phyloP scores from a whole-genome alignment of 805 yeast species.

The Pichia eremophila region DNA sequence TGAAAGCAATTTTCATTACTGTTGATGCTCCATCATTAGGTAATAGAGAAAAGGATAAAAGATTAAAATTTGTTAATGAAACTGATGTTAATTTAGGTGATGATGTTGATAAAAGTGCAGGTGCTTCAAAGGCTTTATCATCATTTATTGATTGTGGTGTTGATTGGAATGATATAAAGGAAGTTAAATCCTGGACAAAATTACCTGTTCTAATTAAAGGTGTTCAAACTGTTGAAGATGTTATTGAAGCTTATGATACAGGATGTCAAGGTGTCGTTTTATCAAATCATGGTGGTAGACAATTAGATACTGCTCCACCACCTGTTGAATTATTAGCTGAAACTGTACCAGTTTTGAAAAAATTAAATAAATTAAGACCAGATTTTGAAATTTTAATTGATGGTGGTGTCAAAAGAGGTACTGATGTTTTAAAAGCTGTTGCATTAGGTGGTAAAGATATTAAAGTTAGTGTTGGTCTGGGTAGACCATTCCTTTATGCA shows the following conservation, averaged over 20 bases:
- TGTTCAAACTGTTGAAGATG: slow-evolving; percentile 77
- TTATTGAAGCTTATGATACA: slow-evolving; percentile 56
- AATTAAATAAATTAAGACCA: slow-evolving; percentile 36
- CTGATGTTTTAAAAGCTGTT: slow-evolving; percentile 56
- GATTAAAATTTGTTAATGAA: slow-evolving; percentile 28
- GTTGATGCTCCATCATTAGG: slow-evolving; percentile 93
- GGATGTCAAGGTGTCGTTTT: slow-evolving; percentile 74
- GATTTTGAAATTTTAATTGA: slow-evolving; percentile 53
- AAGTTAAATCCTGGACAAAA: slow-evolving; percentile 45
- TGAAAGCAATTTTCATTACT: slow-evolving; percentile 77
- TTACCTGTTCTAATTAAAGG: slow-evolving; percentile 73
- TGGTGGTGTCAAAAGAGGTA: slow-evolving; percentile 64
- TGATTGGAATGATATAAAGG: slow-evolving; percentile 55
- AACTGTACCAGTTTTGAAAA: slow-evolving; percentile 41
- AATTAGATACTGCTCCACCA: slow-evolving; percentile 73
- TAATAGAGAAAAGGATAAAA: slow-evolving; percentile 61
- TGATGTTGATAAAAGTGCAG: slow-evolving; percentile 57
- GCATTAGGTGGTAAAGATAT: slow-evolving; percentile 66
- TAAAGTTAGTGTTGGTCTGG: slow-evolving; percentile 62
- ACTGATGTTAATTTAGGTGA: slow-evolving; percentile 36
- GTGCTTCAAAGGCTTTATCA: slow-evolving; percentile 83
- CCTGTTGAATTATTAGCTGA: slow-evolving; percentile 71
- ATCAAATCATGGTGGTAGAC: slow-evolving; percentile 88
- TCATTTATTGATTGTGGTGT: slow-evolving; percentile 69
- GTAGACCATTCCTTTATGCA: slow-evolving; percentile 59